Evolutionary conservation across 2,329 filamentous ascomycete genomes (phyloP).

Genomic region (Botrytis pseudocinerea): DNA sequence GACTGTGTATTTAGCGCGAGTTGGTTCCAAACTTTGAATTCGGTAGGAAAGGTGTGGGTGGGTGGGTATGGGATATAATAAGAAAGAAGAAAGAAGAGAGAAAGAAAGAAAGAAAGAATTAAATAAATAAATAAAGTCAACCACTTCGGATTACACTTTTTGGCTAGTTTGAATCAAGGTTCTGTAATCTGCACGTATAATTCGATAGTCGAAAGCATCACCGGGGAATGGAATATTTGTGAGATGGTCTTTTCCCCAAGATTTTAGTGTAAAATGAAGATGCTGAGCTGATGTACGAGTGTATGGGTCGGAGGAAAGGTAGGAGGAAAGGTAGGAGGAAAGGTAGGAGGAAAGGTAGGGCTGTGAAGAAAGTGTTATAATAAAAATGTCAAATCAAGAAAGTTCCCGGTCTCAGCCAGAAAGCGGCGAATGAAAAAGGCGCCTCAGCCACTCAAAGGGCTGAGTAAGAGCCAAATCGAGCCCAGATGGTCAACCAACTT

Average conservation of each 20-base stretch:
- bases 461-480: conserved; percentile 20
- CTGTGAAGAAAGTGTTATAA: neutral
- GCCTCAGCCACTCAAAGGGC: conserved; percentile 22
- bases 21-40: conserved; percentile 1
- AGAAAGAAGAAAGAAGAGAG: neutral
- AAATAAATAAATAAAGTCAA: neutral
- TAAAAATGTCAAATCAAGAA: conserved; percentile 4
- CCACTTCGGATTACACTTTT: neutral
- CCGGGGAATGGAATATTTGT: neutral
- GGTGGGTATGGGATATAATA: neutral
- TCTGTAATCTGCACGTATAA: neutral
- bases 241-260: neutral
- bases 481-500: neutral
- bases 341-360: neutral
- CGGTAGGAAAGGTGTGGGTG: conserved; percentile 8
- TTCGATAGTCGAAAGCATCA: neutral
- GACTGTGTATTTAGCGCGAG: conserved; percentile 8
- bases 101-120: neutral
- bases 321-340: neutral
- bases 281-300: neutral
- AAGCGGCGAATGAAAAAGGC: conserved; percentile 18
- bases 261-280: neutral
- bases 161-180: neutral
- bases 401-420: neutral
- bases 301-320: neutral